phyloP scores from a whole-genome alignment of 768 basidiomycete species.

The Trametes meyenii region DNA sequence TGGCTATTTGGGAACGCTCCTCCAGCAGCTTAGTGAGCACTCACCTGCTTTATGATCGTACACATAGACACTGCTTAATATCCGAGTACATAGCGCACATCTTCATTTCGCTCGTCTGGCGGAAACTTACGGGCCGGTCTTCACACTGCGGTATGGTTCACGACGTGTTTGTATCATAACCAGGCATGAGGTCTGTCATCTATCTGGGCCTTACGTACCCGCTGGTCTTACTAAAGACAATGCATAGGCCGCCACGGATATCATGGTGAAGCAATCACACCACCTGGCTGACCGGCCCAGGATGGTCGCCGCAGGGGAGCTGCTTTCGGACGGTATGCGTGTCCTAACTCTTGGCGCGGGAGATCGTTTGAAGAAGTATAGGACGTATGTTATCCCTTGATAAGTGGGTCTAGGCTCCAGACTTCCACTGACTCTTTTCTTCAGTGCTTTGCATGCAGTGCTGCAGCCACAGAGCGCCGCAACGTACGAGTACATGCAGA shows the following conservation, averaged over 20 bases:
- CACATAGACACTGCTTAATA: not conserved
- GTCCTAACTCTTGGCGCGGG: conserved; percentile 33
- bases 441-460: conserved; percentile 38
- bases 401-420: not conserved
- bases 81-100: conserved; percentile 1
- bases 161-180: conserved; percentile 49
- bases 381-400: conserved; percentile 24
- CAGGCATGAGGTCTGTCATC: conserved; percentile 30
- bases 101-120: conserved; percentile 51
- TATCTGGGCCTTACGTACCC: no score
- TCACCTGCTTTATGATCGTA: no score
- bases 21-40: conserved; percentile 16
- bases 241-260: conserved; percentile 39
- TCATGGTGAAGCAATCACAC: conserved; percentile 44
- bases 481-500: conserved; percentile 40
- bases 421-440: not conserved
- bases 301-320: conserved; percentile 38
- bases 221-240: not conserved
- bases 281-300: conserved; percentile 41
- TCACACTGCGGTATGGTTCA: conserved; percentile 55
- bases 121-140: conserved; percentile 62
- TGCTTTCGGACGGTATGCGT: conserved; percentile 39
- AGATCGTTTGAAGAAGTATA: conserved; percentile 34
- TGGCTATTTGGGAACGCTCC: conserved; percentile 25
- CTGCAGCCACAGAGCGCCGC: conserved; percentile 38